Percentiles rank a stretch among this genome's conserved stretches.
Conservation (phyloP, 768 basidiomycete species). For the Amanita molliuscula region DNA sequence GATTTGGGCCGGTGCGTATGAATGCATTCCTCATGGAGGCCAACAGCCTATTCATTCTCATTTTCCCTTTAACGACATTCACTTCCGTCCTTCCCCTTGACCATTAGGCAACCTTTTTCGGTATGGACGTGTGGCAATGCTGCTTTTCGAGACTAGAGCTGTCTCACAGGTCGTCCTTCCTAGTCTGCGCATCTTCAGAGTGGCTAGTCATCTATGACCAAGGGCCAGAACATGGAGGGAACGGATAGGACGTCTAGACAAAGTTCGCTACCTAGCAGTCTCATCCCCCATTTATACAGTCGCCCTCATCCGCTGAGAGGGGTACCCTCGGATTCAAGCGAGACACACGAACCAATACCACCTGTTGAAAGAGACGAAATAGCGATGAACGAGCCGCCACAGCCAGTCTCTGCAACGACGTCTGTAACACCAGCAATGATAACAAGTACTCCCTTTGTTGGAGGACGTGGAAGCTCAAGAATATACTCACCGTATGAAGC, state of each 20-base stretch:
- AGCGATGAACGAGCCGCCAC: not conserved
- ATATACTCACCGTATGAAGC: conserved; percentile 4
- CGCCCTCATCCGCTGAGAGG: conserved; percentile 24
- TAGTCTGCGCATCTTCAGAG: conserved; percentile 11
- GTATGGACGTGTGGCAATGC: conserved; percentile 18
- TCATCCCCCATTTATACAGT: conserved; percentile 36
- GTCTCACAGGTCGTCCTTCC: conserved; percentile 11
- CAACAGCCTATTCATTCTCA: conserved; percentile 15
- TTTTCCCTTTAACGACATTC: conserved; percentile 28
- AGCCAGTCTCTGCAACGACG: not conserved
- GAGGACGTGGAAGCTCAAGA: not conserved
- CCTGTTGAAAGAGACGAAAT: conserved; percentile 3
- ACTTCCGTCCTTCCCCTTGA: conserved; percentile 12
- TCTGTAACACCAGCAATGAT: conserved; percentile 6
- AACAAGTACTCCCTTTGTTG: conserved; percentile 9
- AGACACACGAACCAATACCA: conserved; percentile 13
- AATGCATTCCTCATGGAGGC: conserved; percentile 28
- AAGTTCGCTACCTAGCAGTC: conserved; percentile 42
- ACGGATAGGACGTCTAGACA: conserved; percentile 17
- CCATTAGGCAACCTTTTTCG: conserved; percentile 4
- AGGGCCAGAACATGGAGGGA: conserved; percentile 15
- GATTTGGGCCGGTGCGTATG: conserved; percentile 16
- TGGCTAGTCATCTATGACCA: conserved; percentile 4
- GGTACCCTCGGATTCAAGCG: conserved; percentile 13
- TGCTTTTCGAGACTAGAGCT: conserved; percentile 6